These are phyloP conservation scores for Pythium volutum DNA, from an alignment of 352 stramenopile genomes.

Conservation along the genomic window DNA sequence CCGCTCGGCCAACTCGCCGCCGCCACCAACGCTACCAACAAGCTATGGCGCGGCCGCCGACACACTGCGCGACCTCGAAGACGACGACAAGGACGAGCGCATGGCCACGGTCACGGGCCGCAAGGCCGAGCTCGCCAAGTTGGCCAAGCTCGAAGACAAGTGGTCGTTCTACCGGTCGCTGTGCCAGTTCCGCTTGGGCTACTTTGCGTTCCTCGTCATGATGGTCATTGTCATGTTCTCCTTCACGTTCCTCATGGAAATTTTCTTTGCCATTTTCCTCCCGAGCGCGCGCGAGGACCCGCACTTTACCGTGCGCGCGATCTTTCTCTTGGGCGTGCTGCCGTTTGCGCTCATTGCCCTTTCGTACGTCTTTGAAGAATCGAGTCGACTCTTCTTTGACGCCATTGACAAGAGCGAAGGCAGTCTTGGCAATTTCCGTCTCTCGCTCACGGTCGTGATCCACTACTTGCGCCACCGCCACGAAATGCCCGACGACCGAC, in stretches of 20 bases:
- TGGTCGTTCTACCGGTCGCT: slow-evolving; percentile 76
- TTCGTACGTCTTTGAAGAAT: slow-evolving; percentile 88
- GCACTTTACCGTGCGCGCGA: slow-evolving; percentile 67
- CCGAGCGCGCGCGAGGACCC: slow-evolving; percentile 67
- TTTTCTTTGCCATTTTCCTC: slow-evolving; percentile 90
- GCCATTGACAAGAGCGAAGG: slow-evolving; percentile 85
- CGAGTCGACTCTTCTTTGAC: slow-evolving; percentile 75
- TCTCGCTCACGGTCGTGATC: slow-evolving; percentile 80
- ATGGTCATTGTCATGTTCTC: slow-evolving; percentile 91
- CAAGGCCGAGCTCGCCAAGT: slow-evolving; percentile 67
- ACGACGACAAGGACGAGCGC: slow-evolving; percentile 34
- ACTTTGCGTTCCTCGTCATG: slow-evolving; percentile 86
- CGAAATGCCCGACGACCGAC: slow-evolving; percentile 77
- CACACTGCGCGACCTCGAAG: slow-evolving; percentile 8
- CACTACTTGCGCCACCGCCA: slow-evolving; percentile 78
- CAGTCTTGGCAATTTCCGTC: slow-evolving; percentile 77
- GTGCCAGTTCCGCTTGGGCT: slow-evolving; percentile 85
- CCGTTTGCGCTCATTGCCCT: slow-evolving; percentile 78
- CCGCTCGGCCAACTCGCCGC: slow-evolving; percentile 7
- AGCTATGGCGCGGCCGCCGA: slow-evolving; percentile 5
- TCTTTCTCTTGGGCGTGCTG: slow-evolving; percentile 64
- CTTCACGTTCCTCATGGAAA: slow-evolving; percentile 88
- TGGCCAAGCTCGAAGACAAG: slow-evolving; percentile 51
- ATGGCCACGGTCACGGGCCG: slow-evolving; percentile 60
- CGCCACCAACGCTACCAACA: background rate